Evolutionary conservation across 305 asterid species (phyloP).

Genomic region (Fraxinus sp.): DNA sequence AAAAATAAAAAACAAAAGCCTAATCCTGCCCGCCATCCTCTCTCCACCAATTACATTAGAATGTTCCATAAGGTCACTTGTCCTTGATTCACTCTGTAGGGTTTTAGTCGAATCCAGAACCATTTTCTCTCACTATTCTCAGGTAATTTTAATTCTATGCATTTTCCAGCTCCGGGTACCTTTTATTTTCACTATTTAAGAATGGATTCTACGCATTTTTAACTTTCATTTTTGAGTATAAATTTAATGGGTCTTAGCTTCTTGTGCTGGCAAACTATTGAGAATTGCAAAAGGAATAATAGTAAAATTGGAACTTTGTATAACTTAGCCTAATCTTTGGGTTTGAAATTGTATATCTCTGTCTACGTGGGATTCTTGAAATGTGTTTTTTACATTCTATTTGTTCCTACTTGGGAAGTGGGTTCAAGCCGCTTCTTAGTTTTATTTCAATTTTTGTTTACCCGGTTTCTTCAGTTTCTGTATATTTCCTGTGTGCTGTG

Average conservation of each 20-base stretch:
- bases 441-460: neutral
- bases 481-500: neutral
- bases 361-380: too few relatives aligned
- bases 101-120: neutral
- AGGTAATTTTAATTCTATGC: neutral
- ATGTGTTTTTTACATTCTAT: too few relatives aligned
- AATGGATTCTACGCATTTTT: neutral
- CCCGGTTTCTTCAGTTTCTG: neutral
- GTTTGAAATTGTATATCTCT: too few relatives aligned
- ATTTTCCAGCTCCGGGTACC: neutral
- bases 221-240: neutral
- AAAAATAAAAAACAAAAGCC: too few relatives aligned
- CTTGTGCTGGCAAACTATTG: neutral
- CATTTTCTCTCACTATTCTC: neutral
- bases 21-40: neutral
- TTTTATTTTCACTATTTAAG: neutral
- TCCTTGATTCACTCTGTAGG: neutral
- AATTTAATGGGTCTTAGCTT: neutral
- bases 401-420: neutral
- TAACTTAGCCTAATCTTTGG: too few relatives aligned
- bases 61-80: neutral
- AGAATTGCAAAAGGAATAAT: neutral
- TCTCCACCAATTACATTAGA: neutral
- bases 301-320: too few relatives aligned
- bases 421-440: neutral